A percentile compares a stretch with the other conserved stretches of the same genome.
Evolutionary conservation across 2,329 filamentous ascomycete genomes (phyloP).

Genomic region (Phialophora macrospora): DNA sequence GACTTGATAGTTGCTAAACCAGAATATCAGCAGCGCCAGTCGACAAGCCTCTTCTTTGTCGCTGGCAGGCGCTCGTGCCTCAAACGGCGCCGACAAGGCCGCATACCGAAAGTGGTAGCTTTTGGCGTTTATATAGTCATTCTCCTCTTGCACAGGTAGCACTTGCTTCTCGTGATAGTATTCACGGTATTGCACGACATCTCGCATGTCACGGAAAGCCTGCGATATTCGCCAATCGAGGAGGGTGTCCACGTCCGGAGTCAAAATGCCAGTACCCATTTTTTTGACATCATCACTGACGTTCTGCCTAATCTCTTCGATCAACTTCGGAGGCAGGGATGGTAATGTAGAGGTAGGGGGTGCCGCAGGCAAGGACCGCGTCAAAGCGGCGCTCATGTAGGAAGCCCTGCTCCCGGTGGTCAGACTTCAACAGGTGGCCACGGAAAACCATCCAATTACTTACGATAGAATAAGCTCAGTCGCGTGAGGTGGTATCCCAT

Average conservation of each 20-base stretch:
- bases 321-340: conserved; percentile 14
- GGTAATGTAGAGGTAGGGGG: conserved; percentile 25
- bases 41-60: conserved; percentile 30
- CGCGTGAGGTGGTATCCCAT: conserved; percentile 25
- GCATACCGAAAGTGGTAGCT: conserved; percentile 31
- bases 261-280: conserved; percentile 24
- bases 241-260: conserved; percentile 19
- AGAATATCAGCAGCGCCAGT: conserved; percentile 27
- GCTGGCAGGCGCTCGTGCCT: conserved; percentile 23
- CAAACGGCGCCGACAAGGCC: conserved; percentile 23
- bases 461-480: conserved; percentile 28
- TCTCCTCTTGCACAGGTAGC: conserved; percentile 18
- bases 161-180: conserved; percentile 29
- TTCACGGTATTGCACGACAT: conserved; percentile 29
- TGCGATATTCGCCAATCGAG: conserved; percentile 29
- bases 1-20: conserved; percentile 29
- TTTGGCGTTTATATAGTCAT: conserved; percentile 28
- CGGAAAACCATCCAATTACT: conserved; percentile 2
- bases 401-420: conserved; percentile 18
- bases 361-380: conserved; percentile 22
- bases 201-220: conserved; percentile 26
- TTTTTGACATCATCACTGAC: conserved; percentile 22
- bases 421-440: not conserved
- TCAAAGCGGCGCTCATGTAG: conserved; percentile 29
- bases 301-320: conserved; percentile 24